Percentiles rank a stretch among this genome's conserved stretches.
Conservation (phyloP, 371 early-diverging fungal genomes). For the Syncephalis plumigaleata region DNA sequence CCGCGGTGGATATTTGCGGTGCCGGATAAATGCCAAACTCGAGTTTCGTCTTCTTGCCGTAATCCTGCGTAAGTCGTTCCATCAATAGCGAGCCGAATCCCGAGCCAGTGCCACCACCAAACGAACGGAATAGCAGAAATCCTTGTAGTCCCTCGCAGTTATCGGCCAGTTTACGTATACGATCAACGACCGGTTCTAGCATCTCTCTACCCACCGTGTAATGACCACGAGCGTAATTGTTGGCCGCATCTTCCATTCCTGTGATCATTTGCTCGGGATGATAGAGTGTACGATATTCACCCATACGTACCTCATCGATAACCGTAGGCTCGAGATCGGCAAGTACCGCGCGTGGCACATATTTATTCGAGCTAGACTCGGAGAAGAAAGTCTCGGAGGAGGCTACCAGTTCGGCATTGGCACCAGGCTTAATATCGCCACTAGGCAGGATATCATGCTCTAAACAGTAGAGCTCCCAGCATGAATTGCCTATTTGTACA, state of each 20-base stretch:
- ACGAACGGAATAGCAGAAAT: conserved; percentile 94
- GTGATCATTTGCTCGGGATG: conserved; percentile 98
- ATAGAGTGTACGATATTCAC: conserved; percentile 88
- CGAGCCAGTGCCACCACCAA: conserved; percentile 98
- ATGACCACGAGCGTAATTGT: conserved; percentile 99
- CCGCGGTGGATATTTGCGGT: conserved; percentile 94
- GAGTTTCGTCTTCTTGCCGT: conserved; percentile 97
- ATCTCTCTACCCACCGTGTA: conserved; percentile 98
- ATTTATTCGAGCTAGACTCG: conserved; percentile 94
- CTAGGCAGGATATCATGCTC: conserved; percentile 91
- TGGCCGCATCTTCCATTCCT: conserved; percentile 99
- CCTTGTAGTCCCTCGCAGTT: conserved; percentile 96
- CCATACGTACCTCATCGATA: conserved; percentile 76
- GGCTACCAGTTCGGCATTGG: conserved; percentile 37
- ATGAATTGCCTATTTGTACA: conserved; percentile 96
- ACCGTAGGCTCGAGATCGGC: conserved; percentile 87
- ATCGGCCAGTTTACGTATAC: conserved; percentile 94
- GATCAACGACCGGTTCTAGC: conserved; percentile 90
- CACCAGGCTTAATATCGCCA: conserved; percentile 46
- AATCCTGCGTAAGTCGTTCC: conserved; percentile 93
- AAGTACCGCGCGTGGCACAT: conserved; percentile 96
- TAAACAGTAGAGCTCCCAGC: conserved; percentile 95
- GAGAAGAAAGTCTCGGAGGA: conserved; percentile 82
- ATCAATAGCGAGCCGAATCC: conserved; percentile 97
- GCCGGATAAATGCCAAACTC: conserved; percentile 99